A percentile compares a stretch with the other conserved stretches of the same genome.
Evolutionary conservation across 495 filamentous ascomycete species (phyloP).

Genomic region (Choiromyces venosus): DNA sequence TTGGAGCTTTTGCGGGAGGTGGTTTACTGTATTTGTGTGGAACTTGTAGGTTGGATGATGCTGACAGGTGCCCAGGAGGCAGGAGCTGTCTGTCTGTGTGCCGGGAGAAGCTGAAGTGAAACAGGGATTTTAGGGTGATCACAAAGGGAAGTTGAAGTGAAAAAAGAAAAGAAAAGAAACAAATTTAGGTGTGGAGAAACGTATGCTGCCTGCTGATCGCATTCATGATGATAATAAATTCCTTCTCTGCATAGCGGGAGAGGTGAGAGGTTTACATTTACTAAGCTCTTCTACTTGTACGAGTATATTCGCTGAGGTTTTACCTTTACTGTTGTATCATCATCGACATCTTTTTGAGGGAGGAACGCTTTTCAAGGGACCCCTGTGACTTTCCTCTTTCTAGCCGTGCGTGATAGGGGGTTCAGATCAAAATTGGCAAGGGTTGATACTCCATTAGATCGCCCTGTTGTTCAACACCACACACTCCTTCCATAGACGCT

Average conservation of each 20-base stretch:
- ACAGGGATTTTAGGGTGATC: neutral
- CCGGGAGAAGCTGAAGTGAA: neutral
- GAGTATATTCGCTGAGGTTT: neutral
- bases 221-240: neutral
- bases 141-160: neutral
- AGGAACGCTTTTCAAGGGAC: neutral
- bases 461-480: neutral
- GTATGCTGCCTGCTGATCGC: neutral
- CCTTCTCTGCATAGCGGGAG: neutral
- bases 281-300: neutral
- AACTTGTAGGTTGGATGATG: neutral
- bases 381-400: conserved; percentile 18
- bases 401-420: conserved; percentile 23
- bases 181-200: neutral
- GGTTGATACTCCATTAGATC: neutral
- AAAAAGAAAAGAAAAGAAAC: neutral
- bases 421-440: conserved; percentile 5
- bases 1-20: neutral
- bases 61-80: neutral
- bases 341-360: neutral
- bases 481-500: neutral
- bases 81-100: too few relatives aligned
- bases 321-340: too few relatives aligned
- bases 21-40: neutral
- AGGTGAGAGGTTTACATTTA: neutral